Percentiles rank a stretch among this genome's conserved stretches.
These are phyloP conservation scores for Tylopilus felleus DNA, from an alignment of 768 basidiomycete species.

Conservation along the genomic window DNA sequence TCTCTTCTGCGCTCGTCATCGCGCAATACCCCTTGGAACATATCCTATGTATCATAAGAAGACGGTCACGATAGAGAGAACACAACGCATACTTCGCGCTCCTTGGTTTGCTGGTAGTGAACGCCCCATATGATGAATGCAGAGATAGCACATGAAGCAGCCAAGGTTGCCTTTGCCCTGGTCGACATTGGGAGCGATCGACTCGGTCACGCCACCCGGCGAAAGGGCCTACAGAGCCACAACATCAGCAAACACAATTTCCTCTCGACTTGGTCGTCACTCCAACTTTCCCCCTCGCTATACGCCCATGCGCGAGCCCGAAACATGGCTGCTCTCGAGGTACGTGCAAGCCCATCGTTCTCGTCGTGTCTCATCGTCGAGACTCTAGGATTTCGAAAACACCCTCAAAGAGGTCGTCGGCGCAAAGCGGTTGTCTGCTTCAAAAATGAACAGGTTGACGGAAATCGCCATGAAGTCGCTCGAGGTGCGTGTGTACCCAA, in stretches of 20 bases:
- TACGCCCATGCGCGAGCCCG: conserved; percentile 19
- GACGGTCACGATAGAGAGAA: neutral
- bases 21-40: conserved; percentile 87
- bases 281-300: conserved; percentile 9
- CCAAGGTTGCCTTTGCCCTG: conserved; percentile 72
- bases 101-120: conserved; percentile 79
- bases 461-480: conserved; percentile 75
- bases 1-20: conserved; percentile 80
- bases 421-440: conserved; percentile 80
- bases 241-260: conserved; percentile 42
- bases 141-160: conserved; percentile 58
- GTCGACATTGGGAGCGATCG: conserved; percentile 48
- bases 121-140: conserved; percentile 82
- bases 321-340: conserved; percentile 43
- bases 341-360: conserved; percentile 14
- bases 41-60: conserved; percentile 50
- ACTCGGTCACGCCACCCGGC: conserved; percentile 18
- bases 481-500: conserved; percentile 48
- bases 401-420: conserved; percentile 78
- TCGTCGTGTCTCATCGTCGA: conserved; percentile 7
- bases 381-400: conserved; percentile 70
- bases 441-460: conserved; percentile 77
- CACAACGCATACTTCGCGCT: conserved; percentile 60
- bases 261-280: conserved; percentile 9
- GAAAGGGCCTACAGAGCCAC: conserved; percentile 8